Conservation (phyloP, 352 stramenopile genomes). For the Phytophthora vignae region DNA sequence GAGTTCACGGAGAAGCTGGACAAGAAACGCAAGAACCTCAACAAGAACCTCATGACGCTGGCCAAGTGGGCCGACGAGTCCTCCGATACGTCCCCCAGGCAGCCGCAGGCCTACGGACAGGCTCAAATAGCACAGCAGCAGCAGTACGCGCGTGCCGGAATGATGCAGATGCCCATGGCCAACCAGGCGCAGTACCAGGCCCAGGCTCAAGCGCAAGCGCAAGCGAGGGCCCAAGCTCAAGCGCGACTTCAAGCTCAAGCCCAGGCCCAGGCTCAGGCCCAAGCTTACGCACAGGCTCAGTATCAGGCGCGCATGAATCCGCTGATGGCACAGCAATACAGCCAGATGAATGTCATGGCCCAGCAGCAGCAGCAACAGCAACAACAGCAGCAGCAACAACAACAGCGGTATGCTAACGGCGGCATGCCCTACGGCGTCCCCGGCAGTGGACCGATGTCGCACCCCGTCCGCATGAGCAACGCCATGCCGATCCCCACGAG, state of each 20-base stretch:
- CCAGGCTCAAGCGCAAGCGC: constrained; percentile 33
- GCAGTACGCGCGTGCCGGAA: constrained; percentile 40
- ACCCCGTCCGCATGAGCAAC: constrained; percentile 45
- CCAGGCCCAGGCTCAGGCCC: constrained; percentile 43
- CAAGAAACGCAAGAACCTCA: constrained; percentile 91
- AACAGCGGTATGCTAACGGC: constrained; percentile 52
- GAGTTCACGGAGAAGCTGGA: constrained; percentile 89
- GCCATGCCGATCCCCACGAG: constrained; percentile 36
- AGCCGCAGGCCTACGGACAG: constrained; percentile 41
- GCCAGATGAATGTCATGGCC: constrained; percentile 45
- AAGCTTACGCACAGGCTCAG: constrained; percentile 64
- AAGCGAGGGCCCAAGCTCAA: constrained; percentile 30
- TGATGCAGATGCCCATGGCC: constrained; percentile 48
- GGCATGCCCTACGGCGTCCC: constrained; percentile 47
- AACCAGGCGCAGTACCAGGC: constrained; percentile 45
- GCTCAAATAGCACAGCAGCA: constrained; percentile 43
- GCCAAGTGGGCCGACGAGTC: constrained; percentile 90
- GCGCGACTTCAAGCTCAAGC: constrained; percentile 40
- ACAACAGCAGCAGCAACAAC: constrained; percentile 8
- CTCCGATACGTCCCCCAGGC: constrained; percentile 67
- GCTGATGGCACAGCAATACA: constrained; percentile 52
- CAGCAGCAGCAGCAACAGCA: constrained; percentile 16
- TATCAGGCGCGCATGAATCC: constrained; percentile 72
- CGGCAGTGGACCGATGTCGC: constrained; percentile 29
- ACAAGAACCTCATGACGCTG: constrained; percentile 91